Percentiles rank a stretch among this genome's conserved stretches.
These are phyloP conservation scores for Linaria vulgaris DNA, from an alignment of 257 asterid species.

Conservation along the genomic window DNA sequence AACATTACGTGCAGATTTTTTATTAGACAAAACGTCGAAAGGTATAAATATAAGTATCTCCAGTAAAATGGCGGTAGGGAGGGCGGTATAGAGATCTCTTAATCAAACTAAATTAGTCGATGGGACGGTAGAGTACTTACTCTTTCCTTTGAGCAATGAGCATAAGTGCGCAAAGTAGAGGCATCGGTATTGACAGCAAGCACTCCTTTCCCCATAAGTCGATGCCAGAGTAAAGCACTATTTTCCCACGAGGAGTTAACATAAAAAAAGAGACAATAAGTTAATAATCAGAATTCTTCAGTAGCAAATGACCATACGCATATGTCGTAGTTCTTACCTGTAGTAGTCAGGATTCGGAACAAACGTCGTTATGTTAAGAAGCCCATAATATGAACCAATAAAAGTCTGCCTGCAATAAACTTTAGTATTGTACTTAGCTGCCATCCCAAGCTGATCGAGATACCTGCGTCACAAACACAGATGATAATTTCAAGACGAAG, in stretches of 20 bases:
- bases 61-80: too few relatives aligned
- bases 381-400: constrained; percentile 91
- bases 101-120: background rate
- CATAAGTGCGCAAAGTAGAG: constrained; percentile 72
- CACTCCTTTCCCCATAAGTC: constrained; percentile 86
- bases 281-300: constrained; percentile 3
- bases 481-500: background rate
- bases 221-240: constrained; percentile 94
- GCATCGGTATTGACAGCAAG: constrained; percentile 47
- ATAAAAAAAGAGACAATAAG: background rate
- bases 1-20: too few relatives aligned
- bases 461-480: constrained; percentile 51
- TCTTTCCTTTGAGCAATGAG: constrained; percentile 78
- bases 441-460: constrained; percentile 96
- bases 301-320: background rate
- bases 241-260: constrained; percentile 15
- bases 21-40: too few relatives aligned
- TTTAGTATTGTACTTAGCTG: constrained; percentile 71
- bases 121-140: constrained; percentile 44
- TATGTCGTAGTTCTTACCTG: constrained; percentile 45
- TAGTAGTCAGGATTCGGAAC: constrained; percentile 92
- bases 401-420: constrained; percentile 88
- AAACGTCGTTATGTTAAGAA: constrained; percentile 62
- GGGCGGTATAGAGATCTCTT: too few relatives aligned
- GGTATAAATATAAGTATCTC: too few relatives aligned